Evolutionary conservation across 306 rosid species (phyloP).

Genomic region (Carpinus viminea): DNA sequence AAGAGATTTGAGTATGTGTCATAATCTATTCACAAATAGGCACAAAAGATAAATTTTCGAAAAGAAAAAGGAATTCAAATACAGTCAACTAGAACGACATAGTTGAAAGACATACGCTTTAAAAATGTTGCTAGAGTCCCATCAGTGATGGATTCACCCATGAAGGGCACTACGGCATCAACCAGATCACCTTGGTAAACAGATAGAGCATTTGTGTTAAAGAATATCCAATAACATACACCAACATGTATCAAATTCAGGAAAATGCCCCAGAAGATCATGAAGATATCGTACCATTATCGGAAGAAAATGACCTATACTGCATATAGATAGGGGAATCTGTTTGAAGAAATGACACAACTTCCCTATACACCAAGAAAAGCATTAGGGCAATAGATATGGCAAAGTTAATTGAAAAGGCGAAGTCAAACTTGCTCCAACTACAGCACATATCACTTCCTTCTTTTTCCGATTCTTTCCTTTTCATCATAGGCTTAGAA

Average conservation of each 20-base stretch:
- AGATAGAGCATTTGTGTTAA: background rate
- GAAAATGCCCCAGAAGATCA: background rate
- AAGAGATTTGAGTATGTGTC: conserved; percentile 13
- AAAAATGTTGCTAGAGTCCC: conserved; percentile 60
- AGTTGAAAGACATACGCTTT: no score
- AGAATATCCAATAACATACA: conserved; percentile 2
- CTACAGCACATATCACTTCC: background rate
- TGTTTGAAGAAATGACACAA: conserved; percentile 19
- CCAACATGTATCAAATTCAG: background rate
- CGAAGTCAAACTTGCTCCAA: background rate
- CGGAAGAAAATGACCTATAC: conserved; percentile 48
- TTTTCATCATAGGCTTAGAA: background rate
- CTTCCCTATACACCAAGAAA: conserved; percentile 29
- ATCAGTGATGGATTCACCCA: conserved; percentile 69
- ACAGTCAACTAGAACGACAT: conserved; percentile 22
- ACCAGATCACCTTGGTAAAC: conserved; percentile 44
- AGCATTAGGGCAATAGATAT: background rate
- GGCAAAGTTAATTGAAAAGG: background rate
- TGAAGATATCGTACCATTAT: conserved; percentile 41
- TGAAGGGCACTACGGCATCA: conserved; percentile 68
- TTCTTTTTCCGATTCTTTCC: background rate
- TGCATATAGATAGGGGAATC: conserved; percentile 26
- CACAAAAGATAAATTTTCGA: background rate
- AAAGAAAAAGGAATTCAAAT: conserved; percentile 1
- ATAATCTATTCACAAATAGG: background rate